These are phyloP conservation scores for Hyparrhenia diplandra DNA, from an alignment of 176 grass and related monocot genomes.

Conservation along the genomic window DNA sequence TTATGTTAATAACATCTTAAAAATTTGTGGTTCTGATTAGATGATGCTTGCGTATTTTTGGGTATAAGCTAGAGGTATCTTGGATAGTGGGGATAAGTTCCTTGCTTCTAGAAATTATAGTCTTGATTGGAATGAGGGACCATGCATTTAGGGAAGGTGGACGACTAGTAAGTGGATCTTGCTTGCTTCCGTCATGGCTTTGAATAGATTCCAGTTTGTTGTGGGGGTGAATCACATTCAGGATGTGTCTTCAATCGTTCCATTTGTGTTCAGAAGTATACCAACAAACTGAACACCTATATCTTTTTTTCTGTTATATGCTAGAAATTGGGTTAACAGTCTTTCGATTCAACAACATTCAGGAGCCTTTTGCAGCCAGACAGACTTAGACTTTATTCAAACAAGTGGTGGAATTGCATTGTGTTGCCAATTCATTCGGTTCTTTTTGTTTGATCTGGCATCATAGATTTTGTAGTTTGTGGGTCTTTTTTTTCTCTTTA, in stretches of 20 bases:
- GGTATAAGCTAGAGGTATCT: not conserved
- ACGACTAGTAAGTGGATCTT: not conserved
- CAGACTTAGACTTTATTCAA: not conserved
- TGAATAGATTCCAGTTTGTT: slow-evolving; percentile 17
- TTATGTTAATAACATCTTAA: not conserved
- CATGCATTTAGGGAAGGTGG: slow-evolving; percentile 34
- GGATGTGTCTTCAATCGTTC: not conserved
- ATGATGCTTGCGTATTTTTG: slow-evolving; percentile 21
- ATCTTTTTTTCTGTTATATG: not conserved
- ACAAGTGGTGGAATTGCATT: not conserved
- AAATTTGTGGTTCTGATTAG: not conserved
- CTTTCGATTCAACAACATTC: not conserved
- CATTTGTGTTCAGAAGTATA: not conserved
- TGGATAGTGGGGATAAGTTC: slow-evolving; percentile 26
- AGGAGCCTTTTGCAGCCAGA: not conserved
- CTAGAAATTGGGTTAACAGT: not conserved
- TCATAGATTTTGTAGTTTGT: not conserved
- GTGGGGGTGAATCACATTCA: not conserved
- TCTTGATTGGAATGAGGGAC: slow-evolving; percentile 11
- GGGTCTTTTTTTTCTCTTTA: not conserved
- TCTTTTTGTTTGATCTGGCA: not conserved
- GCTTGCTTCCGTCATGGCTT: slow-evolving; percentile 28
- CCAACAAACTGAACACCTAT: not conserved
- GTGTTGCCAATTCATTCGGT: not conserved
- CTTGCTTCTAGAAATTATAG: slow-evolving; percentile 15